Conservation (phyloP, 176 grass and related monocot genomes). For the Stipa capillata region DNA sequence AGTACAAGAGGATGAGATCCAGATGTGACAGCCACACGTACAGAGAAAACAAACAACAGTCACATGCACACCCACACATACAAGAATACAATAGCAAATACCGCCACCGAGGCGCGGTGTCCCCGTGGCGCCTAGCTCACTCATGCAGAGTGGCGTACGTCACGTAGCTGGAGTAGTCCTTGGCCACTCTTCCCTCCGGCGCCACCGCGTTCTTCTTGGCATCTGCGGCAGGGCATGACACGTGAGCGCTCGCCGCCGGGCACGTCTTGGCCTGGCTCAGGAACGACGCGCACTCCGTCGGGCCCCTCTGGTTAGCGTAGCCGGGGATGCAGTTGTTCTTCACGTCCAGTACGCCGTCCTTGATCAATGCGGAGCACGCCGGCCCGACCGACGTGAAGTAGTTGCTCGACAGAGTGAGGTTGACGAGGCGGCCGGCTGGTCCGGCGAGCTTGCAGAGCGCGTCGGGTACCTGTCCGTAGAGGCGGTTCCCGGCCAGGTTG, state of each 20-base stretch:
- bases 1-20: background rate
- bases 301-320: conserved; percentile 35
- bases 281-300: conserved; percentile 59
- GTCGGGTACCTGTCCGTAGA: conserved; percentile 59
- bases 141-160: conserved; percentile 35
- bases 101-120: background rate
- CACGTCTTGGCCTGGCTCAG: conserved; percentile 38
- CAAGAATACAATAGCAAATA: background rate
- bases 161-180: conserved; percentile 32
- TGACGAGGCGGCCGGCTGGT: conserved; percentile 19
- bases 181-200: background rate
- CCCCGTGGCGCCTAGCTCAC: background rate
- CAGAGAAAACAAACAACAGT: background rate
- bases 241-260: conserved; percentile 11
- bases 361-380: conserved; percentile 33
- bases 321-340: conserved; percentile 65
- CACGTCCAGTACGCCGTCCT: conserved; percentile 32
- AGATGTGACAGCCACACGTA: background rate
- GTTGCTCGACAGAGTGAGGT: conserved; percentile 65
- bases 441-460: conserved; percentile 43
- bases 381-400: conserved; percentile 60
- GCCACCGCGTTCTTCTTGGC: background rate
- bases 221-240: background rate
- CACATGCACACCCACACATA: background rate
- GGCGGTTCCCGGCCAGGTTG: conserved; percentile 18